Base-by-base conservation (phyloP, 306 rosid species). In the Vicia sativa region DNA sequence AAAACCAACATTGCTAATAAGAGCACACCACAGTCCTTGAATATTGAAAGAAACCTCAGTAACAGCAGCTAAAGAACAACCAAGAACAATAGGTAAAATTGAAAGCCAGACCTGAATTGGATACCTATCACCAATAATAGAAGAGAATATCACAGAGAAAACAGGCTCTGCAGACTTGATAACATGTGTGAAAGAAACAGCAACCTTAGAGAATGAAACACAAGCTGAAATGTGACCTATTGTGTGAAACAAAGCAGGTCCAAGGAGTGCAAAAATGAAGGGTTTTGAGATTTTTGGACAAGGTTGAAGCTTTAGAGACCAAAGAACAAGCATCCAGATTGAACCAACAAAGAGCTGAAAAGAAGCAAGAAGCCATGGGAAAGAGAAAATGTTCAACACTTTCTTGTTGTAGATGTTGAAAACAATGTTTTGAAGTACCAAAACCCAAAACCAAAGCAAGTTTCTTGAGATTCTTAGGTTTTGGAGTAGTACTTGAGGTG, bases 191-290 rank as follows among this genome's bases (percentile, higher is more conserved):
- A 93, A 93, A 6, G 98, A 93, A 52, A 93, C 98, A 21, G 95
- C 97, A 12, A 90, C 96, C 78, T 93, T 93, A 14, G 99, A 90
- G 84, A 93, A 86, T 14, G 99, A 90, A 58, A 93, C 95, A 54
- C 97, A 86, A 3, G 97, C 99, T 26, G 97, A 93, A 52, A 90
- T 93, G 83, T 93, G 98, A 58, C 98, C 98, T 72, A 93, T 75
- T 0, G 98, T 88, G 82, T 93, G 99, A 79, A 93, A 93, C 72
- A 93, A 79, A 69, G 99, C 99, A 57, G 99, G 99, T 34, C 95
- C 95, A 57, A 93, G 96, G 18, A 93, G 86, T 4, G 99, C 97
- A 42, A 88, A 11, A 52, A 86, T 68, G 72, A 93, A 90, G 3
- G 91, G 71, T 60, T 89, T 89, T 19, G 97, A 71, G 64, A 93